A percentile compares a stretch with the other conserved stretches of the same genome.
Conservation (phyloP, 495 filamentous ascomycete species). For the Pyrenopolyporus hunteri region DNA sequence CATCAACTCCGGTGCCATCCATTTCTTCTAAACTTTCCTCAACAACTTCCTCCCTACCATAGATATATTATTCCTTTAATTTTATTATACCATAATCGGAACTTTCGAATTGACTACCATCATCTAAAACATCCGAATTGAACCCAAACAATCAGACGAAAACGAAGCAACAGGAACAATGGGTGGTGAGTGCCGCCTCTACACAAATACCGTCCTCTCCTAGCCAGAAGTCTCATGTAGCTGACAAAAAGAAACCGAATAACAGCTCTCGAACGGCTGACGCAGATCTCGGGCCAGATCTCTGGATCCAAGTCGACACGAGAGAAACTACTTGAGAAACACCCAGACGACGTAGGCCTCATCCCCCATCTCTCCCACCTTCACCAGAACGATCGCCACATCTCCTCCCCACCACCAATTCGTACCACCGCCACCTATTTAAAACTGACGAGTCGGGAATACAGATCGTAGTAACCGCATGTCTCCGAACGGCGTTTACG, state of each 20-base stretch:
- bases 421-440: neutral
- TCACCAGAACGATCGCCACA: neutral
- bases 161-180: slow-evolving; percentile 24
- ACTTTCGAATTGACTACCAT: neutral
- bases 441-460: slow-evolving; percentile 18
- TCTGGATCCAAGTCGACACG: slow-evolving; percentile 49
- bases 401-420: neutral
- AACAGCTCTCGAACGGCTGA: slow-evolving; percentile 54
- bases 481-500: slow-evolving; percentile 88
- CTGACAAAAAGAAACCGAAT: slow-evolving; percentile 22
- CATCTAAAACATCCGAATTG: neutral
- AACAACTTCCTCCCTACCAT: no score
- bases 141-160: neutral
- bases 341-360: slow-evolving; percentile 54
- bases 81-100: no score
- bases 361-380: neutral
- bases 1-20: slow-evolving; percentile 14
- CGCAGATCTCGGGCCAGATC: slow-evolving; percentile 55
- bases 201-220: neutral
- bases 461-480: slow-evolving; percentile 88
- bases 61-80: no score
- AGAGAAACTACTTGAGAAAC: slow-evolving; percentile 57
- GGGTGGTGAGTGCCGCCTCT: slow-evolving; percentile 38
- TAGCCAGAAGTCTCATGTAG: neutral
- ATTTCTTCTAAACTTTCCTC: slow-evolving; percentile 6